Percentiles rank a stretch among this genome's conserved stretches.
Evolutionary conservation across 768 basidiomycete species (phyloP).

Genomic region (Chlorophyllum brunneum): DNA sequence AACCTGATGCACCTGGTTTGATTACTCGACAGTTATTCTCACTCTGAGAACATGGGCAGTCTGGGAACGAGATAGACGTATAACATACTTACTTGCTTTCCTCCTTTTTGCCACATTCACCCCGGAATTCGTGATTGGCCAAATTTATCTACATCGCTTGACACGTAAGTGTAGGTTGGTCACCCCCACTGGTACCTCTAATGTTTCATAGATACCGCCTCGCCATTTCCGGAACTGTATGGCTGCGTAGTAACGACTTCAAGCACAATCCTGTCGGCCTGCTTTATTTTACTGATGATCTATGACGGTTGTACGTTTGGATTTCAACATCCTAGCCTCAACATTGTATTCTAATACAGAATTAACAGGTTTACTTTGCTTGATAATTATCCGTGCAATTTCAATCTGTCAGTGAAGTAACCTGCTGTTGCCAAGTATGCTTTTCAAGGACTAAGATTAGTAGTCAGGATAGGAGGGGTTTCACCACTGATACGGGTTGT

Average conservation of each 20-base stretch:
- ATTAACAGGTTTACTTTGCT: not conserved
- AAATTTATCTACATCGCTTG: not conserved
- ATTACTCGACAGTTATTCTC: not conserved
- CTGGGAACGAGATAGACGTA: slow-evolving; percentile 1
- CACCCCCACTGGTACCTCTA: not conserved
- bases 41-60: slow-evolving; percentile 11
- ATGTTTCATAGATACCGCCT: not conserved
- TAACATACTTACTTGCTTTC: not conserved
- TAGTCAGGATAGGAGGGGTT: not conserved
- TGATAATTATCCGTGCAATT: not conserved
- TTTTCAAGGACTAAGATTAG: too few relatives aligned
- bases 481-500: not conserved
- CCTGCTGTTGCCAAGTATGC: too few relatives aligned
- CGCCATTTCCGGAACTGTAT: not conserved
- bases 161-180: not conserved
- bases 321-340: too few relatives aligned
- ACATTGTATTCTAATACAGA: not conserved
- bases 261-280: not conserved
- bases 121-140: not conserved
- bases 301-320: not conserved
- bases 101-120: not conserved
- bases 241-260: not conserved
- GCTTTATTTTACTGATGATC: not conserved
- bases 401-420: not conserved
- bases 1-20: not conserved